Evolutionary conservation across 208 protist species (phyloP), one percentile per base, ranked within the genome.

Genomic region (Crithidia thermophila): DNA sequence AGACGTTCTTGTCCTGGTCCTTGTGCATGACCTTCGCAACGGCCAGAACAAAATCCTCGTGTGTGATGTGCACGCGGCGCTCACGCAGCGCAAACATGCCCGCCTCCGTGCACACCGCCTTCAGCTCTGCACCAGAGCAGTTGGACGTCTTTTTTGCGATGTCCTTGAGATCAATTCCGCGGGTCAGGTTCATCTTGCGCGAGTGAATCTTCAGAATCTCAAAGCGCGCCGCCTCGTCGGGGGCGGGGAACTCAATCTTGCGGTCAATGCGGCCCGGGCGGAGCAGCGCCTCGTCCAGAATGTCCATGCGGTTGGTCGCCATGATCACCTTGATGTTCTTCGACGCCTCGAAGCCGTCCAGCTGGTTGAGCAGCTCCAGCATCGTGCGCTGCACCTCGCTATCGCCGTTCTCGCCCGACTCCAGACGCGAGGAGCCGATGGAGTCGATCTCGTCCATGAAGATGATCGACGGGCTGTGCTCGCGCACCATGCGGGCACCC

Each of bases 381-480:
- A 99, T 99, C n/a, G 99, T 99, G 34, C 99, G 94, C 87, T 99
- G 98, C 57, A 99, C 98, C 87, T 99, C 97, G 45, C 81, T 97
- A 75, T 99, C 98, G 30, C 91, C 90, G 64, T 88, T 80, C 53
- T 94, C 90, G 14, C 85, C 82, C 0, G 85, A 90, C 49, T 99
- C 96, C 16, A 97, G 80, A 33, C 98, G 91, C 7, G 87, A 77
- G 10, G 91, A 95, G 63, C 99, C 99, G 75, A 99, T 99, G 6
- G 95, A 98, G 84, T 99, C 99, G 74, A 99, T 99, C 77, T 99
- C 99, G 80, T 99, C 99, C 98, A 99, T 99, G 82, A 99, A 99
- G 71, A 99, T 99, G 75, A 99, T 99, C 4, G 98, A 99, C 8
- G 99, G 99, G 42, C 98, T 98, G 77, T 99, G 98, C 81, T 99